A percentile compares a stretch with the other conserved stretches of the same genome.
These are phyloP conservation scores for Rhodofomes roseus DNA, from an alignment of 1,284 basidiomycete species.

Conservation along the genomic window DNA sequence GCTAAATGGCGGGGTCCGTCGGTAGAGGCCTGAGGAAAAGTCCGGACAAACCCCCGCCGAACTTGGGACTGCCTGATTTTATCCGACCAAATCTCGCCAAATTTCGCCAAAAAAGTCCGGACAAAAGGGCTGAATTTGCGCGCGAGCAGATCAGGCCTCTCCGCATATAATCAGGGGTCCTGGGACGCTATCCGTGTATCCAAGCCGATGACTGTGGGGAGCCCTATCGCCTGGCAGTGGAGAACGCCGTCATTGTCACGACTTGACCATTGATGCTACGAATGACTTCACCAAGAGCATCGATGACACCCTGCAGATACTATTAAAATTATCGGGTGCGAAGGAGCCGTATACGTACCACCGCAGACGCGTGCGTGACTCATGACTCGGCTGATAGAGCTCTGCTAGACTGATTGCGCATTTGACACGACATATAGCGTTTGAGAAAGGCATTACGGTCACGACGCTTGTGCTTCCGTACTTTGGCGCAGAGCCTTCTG, in stretches of 20 bases:
- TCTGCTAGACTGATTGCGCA: slow-evolving; percentile 1
- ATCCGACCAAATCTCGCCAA: too few relatives aligned
- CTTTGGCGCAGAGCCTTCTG: slow-evolving; percentile 42
- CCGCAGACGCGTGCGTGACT: slow-evolving; percentile 35
- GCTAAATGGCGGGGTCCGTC: too few relatives aligned
- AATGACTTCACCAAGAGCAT: slow-evolving; percentile 43
- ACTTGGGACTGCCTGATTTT: too few relatives aligned
- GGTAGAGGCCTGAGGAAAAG: too few relatives aligned
- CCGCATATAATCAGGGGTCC: too few relatives aligned
- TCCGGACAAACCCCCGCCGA: too few relatives aligned
- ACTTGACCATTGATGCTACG: slow-evolving; percentile 42
- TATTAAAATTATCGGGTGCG: slow-evolving; percentile 39
- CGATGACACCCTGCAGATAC: slow-evolving; percentile 39
- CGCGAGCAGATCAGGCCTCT: too few relatives aligned
- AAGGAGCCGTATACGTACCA: slow-evolving; percentile 27
- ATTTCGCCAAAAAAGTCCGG: too few relatives aligned
- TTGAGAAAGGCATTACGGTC: slow-evolving; percentile 29
- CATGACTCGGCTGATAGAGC: too few relatives aligned
- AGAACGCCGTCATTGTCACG: slow-evolving; percentile 35
- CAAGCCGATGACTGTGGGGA: slow-evolving; percentile 52
- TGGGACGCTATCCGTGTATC: slow-evolving; percentile 38
- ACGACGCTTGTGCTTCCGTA: slow-evolving; percentile 36
- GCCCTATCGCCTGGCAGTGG: slow-evolving; percentile 39
- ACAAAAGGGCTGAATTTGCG: too few relatives aligned
- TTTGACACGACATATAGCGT: slow-evolving; percentile 15